phyloP scores from a whole-genome alignment of 805 yeast species.

The Zygosaccharomyces rouxii region DNA sequence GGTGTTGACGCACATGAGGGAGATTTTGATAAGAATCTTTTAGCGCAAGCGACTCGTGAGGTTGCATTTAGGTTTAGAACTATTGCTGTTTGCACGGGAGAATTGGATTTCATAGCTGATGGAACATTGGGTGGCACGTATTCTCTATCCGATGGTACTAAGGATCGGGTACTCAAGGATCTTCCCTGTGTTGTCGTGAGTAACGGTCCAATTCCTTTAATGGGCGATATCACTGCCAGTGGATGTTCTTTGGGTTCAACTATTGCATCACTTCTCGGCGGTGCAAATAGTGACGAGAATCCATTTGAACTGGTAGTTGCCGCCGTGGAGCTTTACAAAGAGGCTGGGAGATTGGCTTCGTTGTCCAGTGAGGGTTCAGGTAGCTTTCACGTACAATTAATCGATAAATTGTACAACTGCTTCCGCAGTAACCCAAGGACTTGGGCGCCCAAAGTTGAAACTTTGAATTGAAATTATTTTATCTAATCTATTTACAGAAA shows the following conservation, averaged over 20 bases:
- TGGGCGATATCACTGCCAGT: conserved; percentile 72
- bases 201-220: conserved; percentile 55
- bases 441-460: conserved; percentile 24
- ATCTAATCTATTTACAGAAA: conserved; percentile 15
- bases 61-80: conserved; percentile 51
- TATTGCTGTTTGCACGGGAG: conserved; percentile 71
- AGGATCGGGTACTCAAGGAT: conserved; percentile 17
- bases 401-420: conserved; percentile 30
- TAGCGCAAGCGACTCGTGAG: conserved; percentile 41
- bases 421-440: conserved; percentile 24
- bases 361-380: conserved; percentile 36
- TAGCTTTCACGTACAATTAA: conserved; percentile 28
- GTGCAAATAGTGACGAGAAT: conserved; percentile 33
- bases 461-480: not conserved
- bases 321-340: conserved; percentile 56
- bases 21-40: conserved; percentile 22
- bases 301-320: conserved; percentile 45
- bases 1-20: conserved; percentile 60
- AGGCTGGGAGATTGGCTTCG: conserved; percentile 57
- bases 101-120: conserved; percentile 46
- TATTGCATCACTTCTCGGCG: conserved; percentile 55
- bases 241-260: conserved; percentile 81
- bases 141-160: conserved; percentile 17
- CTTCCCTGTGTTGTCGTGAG: conserved; percentile 35
- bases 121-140: conserved; percentile 36